Base-by-base conservation (phyloP, 2,329 filamentous ascomycete species). In the Neoscytalidium dimidiatum region DNA sequence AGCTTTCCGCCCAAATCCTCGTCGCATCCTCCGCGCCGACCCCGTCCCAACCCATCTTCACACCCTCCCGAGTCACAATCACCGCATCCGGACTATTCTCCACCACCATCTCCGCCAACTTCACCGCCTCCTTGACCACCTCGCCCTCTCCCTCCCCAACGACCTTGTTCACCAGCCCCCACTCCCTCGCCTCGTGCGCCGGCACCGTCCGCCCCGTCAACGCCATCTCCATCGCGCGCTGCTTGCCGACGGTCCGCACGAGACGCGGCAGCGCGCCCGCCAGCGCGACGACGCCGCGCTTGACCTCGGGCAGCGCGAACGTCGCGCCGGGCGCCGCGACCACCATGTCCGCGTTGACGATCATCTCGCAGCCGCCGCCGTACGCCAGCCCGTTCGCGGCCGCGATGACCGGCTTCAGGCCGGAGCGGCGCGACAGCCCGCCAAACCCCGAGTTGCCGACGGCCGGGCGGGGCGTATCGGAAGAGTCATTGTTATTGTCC, bases 71-170 rank as follows among this genome's bases (percentile, higher is more conserved):
- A 66, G 82, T 89, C n/a, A 92, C 89, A 71, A 94, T 86, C 33
- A 94, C 85, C 26, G 89, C 83, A 76, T 95, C 92, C 2, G 91
- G 92, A 69, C 88, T 92, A 75, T 90, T 89, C 66, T 73, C 83
- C 19, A 86, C 86, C 70, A 94, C 84, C 72, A 82, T 78, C 44
- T 74, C 77, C 14, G 91, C 91, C 75, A 90, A 82, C 66, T 79
- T 77, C 41, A 94, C 69, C 31, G 90, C 89, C 71, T 83, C 84
- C 9, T 78, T 78, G 4, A 90, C 80, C 19, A 88, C 83, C 23
- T 78, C 78, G 4, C 75, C 67, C 56, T 67, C 28, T 17, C 69
- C 69, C 38, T 63, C 52, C 14, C 57, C 41, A 7, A 72, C 70
- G 11, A 74, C 66, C 49, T 62, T 67, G 38, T 72, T 73, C 35